Percentiles rank a stretch among this genome's conserved stretches.
These are phyloP conservation scores for Gnaphalium uliginosum DNA, from an alignment of 129 eudicot genomes.

Conservation along the genomic window DNA sequence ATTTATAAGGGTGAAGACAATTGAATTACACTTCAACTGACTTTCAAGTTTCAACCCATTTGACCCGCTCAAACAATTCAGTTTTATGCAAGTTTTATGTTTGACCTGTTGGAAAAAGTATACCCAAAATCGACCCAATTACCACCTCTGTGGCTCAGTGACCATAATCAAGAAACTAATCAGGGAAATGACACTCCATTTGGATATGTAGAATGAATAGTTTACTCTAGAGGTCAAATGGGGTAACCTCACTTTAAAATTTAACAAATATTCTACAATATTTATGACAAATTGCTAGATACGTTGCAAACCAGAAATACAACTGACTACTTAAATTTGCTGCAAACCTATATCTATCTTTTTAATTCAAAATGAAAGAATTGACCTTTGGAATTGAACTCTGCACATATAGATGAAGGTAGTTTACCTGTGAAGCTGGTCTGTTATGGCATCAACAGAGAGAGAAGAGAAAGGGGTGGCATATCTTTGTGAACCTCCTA, in stretches of 20 bases:
- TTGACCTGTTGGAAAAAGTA: background rate
- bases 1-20: background rate
- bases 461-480: constrained; percentile 89
- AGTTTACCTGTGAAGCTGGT: constrained; percentile 84
- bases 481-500: constrained; percentile 68
- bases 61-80: background rate
- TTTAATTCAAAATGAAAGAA: background rate
- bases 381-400: background rate
- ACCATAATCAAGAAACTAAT: background rate
- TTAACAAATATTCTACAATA: background rate
- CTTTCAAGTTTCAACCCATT: background rate
- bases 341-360: background rate
- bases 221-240: background rate
- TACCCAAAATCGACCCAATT: background rate
- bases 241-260: background rate
- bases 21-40: background rate
- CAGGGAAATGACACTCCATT: constrained; percentile 2
- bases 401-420: background rate
- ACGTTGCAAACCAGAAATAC: background rate
- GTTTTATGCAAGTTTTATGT: background rate
- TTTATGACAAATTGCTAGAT: background rate
- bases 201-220: background rate
- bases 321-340: background rate
- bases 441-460: constrained; percentile 66
- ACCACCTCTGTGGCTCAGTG: background rate